phyloP scores from a whole-genome alignment of 495 filamentous ascomycete genomes.

The Geopyxis carbonaria region DNA sequence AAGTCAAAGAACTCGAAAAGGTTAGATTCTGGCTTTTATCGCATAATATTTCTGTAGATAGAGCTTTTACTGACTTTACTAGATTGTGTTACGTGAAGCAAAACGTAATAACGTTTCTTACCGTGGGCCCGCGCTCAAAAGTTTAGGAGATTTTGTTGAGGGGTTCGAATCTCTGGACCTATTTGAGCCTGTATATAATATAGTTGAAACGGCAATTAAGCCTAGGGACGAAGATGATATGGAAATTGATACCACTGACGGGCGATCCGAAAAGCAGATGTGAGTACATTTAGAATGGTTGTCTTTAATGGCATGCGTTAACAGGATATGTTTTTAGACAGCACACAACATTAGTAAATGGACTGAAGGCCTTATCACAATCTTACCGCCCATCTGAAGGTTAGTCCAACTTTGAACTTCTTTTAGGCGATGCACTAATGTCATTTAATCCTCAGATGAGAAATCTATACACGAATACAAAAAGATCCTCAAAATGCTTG shows the following conservation, averaged over 20 bases:
- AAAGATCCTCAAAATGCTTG: conserved; percentile 11
- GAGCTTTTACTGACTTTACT: conserved; percentile 22
- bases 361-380: conserved; percentile 13
- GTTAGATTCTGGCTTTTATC: conserved; percentile 35
- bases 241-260: conserved; percentile 33
- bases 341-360: conserved; percentile 13
- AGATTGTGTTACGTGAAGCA: conserved; percentile 68
- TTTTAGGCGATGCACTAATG: too few species aligned
- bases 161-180: conserved; percentile 49
- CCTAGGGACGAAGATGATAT: conserved; percentile 41
- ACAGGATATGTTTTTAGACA: conserved; percentile 9
- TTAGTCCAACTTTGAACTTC: not conserved
- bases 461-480: conserved; percentile 7
- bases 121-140: conserved; percentile 53
- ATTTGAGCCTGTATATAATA: conserved; percentile 44
- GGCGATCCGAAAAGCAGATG: conserved; percentile 16
- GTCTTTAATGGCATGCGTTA: conserved; percentile 2
- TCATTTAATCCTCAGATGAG: not conserved
- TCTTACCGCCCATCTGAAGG: conserved; percentile 15
- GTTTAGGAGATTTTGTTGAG: conserved; percentile 51
- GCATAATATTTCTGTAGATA: conserved; percentile 20
- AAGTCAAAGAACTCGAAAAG: conserved; percentile 37
- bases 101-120: conserved; percentile 75
- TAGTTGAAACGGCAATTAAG: conserved; percentile 44
- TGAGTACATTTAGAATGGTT: conserved; percentile 4